Evolutionary conservation across 2,329 filamentous ascomycete species (phyloP).

Genomic region (Trichoderma sp.): DNA sequence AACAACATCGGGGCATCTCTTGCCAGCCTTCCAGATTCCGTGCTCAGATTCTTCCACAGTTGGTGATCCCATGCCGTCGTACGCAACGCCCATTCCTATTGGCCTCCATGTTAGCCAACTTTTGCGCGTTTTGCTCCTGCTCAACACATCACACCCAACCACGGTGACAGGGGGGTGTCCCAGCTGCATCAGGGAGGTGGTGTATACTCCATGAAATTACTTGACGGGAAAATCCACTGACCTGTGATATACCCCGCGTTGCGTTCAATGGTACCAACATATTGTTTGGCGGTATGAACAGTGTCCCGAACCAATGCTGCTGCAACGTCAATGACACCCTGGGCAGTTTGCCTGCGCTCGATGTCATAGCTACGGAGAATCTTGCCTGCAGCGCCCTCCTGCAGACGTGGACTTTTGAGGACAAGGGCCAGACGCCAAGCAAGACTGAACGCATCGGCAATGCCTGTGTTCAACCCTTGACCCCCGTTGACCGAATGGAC

Average conservation of each 20-base stretch:
- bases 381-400: constrained; percentile 23
- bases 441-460: constrained; percentile 54
- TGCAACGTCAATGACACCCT: constrained; percentile 46
- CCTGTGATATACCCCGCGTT: constrained; percentile 50
- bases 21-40: constrained; percentile 39
- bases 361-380: constrained; percentile 44
- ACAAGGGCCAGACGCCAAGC: constrained; percentile 48
- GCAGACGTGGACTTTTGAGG: constrained; percentile 27
- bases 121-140: neutral
- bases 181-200: neutral
- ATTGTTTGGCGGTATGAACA: constrained; percentile 41
- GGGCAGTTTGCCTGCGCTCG: constrained; percentile 43
- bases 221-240: constrained; percentile 21
- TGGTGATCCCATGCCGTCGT: constrained; percentile 35
- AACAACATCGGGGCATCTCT: constrained; percentile 38
- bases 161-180: neutral
- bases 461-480: constrained; percentile 57
- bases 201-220: neutral
- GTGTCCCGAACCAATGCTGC: constrained; percentile 46
- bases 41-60: constrained; percentile 33
- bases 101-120: neutral
- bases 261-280: constrained; percentile 46
- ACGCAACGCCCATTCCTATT: constrained; percentile 42
- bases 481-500: constrained; percentile 56
- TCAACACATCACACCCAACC: neutral